Evolutionary conservation across 2,329 filamentous ascomycete genomes (phyloP), one percentile per base, ranked within the genome.

Genomic region (Stagonosporopsis tanaceti): DNA sequence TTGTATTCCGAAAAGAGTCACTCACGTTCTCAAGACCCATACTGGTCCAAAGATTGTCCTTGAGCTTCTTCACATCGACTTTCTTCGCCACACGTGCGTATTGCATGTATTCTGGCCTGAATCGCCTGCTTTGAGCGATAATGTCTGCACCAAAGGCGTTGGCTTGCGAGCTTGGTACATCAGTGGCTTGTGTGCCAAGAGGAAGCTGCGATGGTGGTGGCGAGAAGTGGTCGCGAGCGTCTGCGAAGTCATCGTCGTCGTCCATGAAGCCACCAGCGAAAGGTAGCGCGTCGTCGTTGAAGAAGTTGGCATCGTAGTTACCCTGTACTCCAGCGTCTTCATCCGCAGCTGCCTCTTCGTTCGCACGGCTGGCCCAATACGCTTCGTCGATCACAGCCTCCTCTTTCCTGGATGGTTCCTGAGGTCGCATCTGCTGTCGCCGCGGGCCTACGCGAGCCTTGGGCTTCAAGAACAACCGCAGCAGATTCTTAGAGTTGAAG

Each of bases 231-330:
- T 95, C 91, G 42, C 89, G 82, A 28, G 91, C 91, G 74, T 95
- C 91, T 4, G 90, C 89, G 76, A 95, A 95, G 58, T 83, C 80
- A 50, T 90, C 89, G 57, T 84, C 82, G 47, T 90, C 88, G 39
- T 89, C 88, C 27, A 83, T 82, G 17, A 85, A 82, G 4, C 82
- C 87, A 11, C 85, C 88, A 1, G 85, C 81, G 67, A 92, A 85
- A 1, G 89, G 88, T 62, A 93, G 80, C 1, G 85, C 89, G 66
- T 94, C 91, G 70, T 98, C 95, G 69, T 95, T 90, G 81, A 98
- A 99, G 84, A 98, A 99, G 76, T 98, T 91, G 57, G 95, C 94
- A 74, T 98, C 93, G 77, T 98, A 99, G 72, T 96, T 89, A 59
- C 93, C 93, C 66, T 87, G 82, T 2, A 84, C 76, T 1, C 79